phyloP scores from a whole-genome alignment of 2,329 filamentous ascomycete genomes.

The Microcyclosporella mali region DNA sequence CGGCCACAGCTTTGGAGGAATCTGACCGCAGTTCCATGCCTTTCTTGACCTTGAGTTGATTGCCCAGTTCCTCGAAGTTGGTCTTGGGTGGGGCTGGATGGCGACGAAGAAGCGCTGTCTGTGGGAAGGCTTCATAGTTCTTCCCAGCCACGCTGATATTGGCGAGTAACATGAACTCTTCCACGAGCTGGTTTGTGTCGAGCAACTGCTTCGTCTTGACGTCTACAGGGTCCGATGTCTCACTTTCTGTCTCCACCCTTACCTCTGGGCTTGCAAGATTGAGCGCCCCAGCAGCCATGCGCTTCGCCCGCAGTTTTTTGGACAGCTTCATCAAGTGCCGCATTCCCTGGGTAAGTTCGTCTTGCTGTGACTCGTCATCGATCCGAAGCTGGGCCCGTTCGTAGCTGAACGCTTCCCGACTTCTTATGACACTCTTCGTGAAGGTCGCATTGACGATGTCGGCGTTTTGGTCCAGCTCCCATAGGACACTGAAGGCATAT shows the following conservation, averaged over 20 bases:
- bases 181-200: constrained; percentile 93
- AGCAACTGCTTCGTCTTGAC: constrained; percentile 92
- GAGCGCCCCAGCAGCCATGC: constrained; percentile 89
- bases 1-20: constrained; percentile 86
- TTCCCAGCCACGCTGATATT: constrained; percentile 90
- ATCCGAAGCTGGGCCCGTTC: constrained; percentile 92
- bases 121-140: constrained; percentile 86
- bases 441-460: constrained; percentile 81
- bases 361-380: constrained; percentile 78
- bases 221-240: constrained; percentile 92
- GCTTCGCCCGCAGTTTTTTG: constrained; percentile 87
- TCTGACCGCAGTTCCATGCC: constrained; percentile 74
- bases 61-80: constrained; percentile 90
- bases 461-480: constrained; percentile 82
- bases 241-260: constrained; percentile 87
- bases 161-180: constrained; percentile 98
- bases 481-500: constrained; percentile 47
- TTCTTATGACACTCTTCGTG: constrained; percentile 96
- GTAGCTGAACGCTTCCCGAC: constrained; percentile 94
- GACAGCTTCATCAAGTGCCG: constrained; percentile 79
- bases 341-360: constrained; percentile 87
- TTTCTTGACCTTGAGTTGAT: constrained; percentile 84
- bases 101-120: constrained; percentile 87
- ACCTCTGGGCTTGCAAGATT: constrained; percentile 98
- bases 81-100: constrained; percentile 89